Evolutionary conservation across 1,284 basidiomycete species (phyloP), one percentile per base, ranked within the genome.

Genomic region (Leccinum angustisporum): DNA sequence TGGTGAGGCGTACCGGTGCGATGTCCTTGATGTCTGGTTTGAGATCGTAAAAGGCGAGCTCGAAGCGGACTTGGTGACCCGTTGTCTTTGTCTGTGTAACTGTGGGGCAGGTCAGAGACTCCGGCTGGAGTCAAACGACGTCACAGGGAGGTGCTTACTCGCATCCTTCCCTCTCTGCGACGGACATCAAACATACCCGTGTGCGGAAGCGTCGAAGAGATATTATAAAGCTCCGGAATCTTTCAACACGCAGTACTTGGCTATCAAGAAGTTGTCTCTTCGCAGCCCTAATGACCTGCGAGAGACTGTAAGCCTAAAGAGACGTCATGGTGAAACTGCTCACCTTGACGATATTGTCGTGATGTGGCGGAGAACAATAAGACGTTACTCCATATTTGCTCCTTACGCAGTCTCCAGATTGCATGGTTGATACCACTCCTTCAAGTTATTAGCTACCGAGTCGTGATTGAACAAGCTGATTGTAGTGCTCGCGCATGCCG

Each of bases 161-260:
- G 33, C 33, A 33, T 33, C 33, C 33, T 33, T 33, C 33, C 33
- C 33, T 33, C 33, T 33, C 33, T 33, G 33, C 33, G 33, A 33
- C 33, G 33, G 50, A 94, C 79, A 67, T 90, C 92, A 34, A 93
- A 79, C 74, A 96, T 82, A 10, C 91, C 90, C 46, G 94, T 84
- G 66, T 94, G 92, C 14, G 95, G 78, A 54, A 96, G 76, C 0
- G 91, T 91, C 0, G 92, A 91, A 9, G 91, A 89, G 16, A 94
- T 87, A 68, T 94, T 94, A 2, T 88, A 91, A 59, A 92, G 48
- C 90, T 82, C 16, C 90, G 85, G 63, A 88, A 87, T 13, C 91
- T 81, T 64, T 92, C 90, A 1, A 84, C 79, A 6, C 86, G 79
- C 2, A 84, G 79, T 10, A 83, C 75, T 38, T 82, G 82, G 10